Conservation (phyloP, 73 alveolate species). For the Paramecium pentaurelia region DNA sequence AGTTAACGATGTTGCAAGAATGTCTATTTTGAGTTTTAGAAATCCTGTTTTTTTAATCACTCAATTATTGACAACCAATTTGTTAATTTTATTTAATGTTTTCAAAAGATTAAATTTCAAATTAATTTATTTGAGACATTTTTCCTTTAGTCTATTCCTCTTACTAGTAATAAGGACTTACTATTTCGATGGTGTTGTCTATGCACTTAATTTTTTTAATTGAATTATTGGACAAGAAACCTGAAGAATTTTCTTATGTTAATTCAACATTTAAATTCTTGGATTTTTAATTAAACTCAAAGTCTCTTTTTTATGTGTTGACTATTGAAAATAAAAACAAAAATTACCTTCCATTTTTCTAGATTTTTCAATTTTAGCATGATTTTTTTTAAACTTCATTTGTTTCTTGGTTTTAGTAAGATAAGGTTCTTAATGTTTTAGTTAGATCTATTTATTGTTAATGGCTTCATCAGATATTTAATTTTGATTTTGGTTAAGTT, state of each 20-base stretch:
- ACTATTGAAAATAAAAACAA: background rate
- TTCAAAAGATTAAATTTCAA: background rate
- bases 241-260: background rate
- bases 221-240: background rate
- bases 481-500: background rate
- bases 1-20: background rate
- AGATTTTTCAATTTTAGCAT: background rate
- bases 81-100: background rate
- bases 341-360: slow-evolving; percentile 1
- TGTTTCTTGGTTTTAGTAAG: background rate
- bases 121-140: background rate
- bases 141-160: background rate
- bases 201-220: background rate
- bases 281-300: background rate
- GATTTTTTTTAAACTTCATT: background rate
- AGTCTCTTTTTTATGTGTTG: background rate
- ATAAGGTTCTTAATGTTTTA: background rate
- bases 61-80: background rate
- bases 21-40: background rate
- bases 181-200: background rate
- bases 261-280: background rate
- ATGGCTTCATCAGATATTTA: background rate
- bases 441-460: background rate
- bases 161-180: background rate
- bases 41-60: background rate